Conservation (phyloP, 2,329 filamentous ascomycete genomes). For the Septoria petroselini region DNA sequence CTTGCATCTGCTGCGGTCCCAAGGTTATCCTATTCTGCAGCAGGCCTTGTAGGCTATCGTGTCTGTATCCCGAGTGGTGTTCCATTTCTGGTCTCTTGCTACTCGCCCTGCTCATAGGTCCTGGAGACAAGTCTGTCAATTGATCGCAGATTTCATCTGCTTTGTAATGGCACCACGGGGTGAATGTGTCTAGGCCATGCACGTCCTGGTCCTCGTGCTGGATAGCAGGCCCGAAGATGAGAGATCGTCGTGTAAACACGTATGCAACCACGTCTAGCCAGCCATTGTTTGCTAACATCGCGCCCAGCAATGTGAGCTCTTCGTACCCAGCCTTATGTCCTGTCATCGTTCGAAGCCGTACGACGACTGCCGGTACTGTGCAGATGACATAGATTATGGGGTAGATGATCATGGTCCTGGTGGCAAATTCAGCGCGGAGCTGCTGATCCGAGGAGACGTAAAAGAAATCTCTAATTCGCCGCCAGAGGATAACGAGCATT, state of each 20-base stretch:
- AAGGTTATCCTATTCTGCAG: neutral
- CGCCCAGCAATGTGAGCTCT: constrained; percentile 51
- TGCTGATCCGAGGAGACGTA: constrained; percentile 17
- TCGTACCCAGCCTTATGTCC: constrained; percentile 34
- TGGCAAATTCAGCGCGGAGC: constrained; percentile 50
- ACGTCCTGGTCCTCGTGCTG: constrained; percentile 13
- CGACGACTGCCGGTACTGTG: constrained; percentile 62
- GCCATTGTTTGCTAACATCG: constrained; percentile 56
- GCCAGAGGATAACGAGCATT: constrained; percentile 31
- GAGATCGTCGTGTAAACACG: constrained; percentile 48
- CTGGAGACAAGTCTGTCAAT: neutral
- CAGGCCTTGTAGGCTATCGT: neutral
- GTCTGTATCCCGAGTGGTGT: neutral
- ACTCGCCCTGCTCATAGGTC: neutral
- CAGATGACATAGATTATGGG: constrained; percentile 66
- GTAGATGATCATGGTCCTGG: constrained; percentile 54
- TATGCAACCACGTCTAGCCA: constrained; percentile 58
- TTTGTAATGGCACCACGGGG: constrained; percentile 6
- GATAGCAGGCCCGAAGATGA: constrained; percentile 20
- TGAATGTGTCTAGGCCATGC: constrained; percentile 21
- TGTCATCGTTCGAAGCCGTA: constrained; percentile 61
- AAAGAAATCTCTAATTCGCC: constrained; percentile 23
- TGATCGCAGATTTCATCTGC: constrained; percentile 2
- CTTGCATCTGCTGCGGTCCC: neutral
- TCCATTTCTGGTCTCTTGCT: neutral